Base-by-base conservation (phyloP, 2,329 filamentous ascomycete genomes). In the Fusarium drepaniforme region DNA sequence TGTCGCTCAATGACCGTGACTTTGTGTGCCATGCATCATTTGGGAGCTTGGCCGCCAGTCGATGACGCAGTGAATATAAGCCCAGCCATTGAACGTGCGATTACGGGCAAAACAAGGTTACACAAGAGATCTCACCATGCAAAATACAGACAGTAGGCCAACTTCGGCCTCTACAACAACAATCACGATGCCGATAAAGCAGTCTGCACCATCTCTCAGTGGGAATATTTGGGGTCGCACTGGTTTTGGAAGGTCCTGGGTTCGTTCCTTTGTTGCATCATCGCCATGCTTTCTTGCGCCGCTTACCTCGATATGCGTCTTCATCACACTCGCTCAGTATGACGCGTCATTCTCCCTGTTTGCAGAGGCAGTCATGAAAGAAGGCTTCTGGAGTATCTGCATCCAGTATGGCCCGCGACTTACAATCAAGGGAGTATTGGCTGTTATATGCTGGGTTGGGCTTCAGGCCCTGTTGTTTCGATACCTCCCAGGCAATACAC, bases 201-300 rank as follows among this genome's bases (percentile, higher is more conserved):
- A 68, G 3, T 25, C 62, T 7, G n/a, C 57, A 5, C 23, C 21
- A 0, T 30, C 65, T 18, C 23, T 51, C 2, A 56, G 57, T 25
- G 63, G 30, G n/a, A 68, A 63, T 21, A 30, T 51, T 11, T 81
- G 78, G 79, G 79, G 79, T 13, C 79, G 79, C 35, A 71, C 77
- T 33, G 72, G 76, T 3, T 62, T 74, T 37, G 73, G 72, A 4
- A 68, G 77, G 7, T 78, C 78, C 13, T 80, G 78, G 77, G 16
- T 74, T 11, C 64, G 71, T 21, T 75, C 77, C 21, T 59, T 80
- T 0, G 16, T 80, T 4, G 78, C 74, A 16, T 69, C 78, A 42
- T 74, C 72, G 5, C 79, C 78, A 3, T 42, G 76, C 6, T 66
- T 78, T 8, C 57, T 81, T 2, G 79, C 77, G 3, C 77, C 76